Evolutionary conservation across 768 basidiomycete genomes (phyloP).

Genomic region (Trametes cubensis): DNA sequence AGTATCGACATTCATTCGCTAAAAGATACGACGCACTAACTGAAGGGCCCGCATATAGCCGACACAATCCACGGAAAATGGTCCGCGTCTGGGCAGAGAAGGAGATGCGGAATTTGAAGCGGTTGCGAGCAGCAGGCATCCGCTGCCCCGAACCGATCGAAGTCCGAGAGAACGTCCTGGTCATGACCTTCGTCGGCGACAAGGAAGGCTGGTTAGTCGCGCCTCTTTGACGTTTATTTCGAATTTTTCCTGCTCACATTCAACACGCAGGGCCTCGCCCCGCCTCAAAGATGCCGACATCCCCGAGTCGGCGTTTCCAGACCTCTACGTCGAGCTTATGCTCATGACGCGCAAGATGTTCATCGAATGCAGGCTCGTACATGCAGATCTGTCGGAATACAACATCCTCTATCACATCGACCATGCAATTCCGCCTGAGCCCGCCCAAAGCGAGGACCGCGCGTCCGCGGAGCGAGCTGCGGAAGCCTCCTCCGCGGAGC

Average conservation of each 20-base stretch:
- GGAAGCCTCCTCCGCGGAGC: neutral
- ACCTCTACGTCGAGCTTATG: conserved; percentile 79
- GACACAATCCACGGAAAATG: conserved; percentile 97
- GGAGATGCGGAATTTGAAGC: conserved; percentile 93
- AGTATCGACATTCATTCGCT: neutral
- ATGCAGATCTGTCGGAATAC: conserved; percentile 98
- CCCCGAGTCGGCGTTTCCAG: conserved; percentile 49
- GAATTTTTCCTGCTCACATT: conserved; percentile 2
- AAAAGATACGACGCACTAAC: conserved; percentile 21
- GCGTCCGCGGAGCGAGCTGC: neutral
- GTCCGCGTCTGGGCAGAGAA: conserved; percentile 99
- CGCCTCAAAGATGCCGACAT: conserved; percentile 88
- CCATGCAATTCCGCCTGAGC: neutral
- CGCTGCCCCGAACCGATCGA: conserved; percentile 88
- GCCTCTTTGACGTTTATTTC: conserved; percentile 1
- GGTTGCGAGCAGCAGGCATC: conserved; percentile 81
- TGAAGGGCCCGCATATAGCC: conserved; percentile 35
- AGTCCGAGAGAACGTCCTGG: conserved; percentile 94
- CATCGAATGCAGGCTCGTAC: conserved; percentile 89
- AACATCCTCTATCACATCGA: conserved; percentile 85
- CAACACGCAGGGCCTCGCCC: conserved; percentile 75
- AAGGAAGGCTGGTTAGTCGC: conserved; percentile 73
- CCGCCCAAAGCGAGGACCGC: neutral
- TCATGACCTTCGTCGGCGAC: conserved; percentile 91
- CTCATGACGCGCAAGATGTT: conserved; percentile 83